These are phyloP conservation scores for Parafenestella ontariensis DNA, from an alignment of 2,329 filamentous ascomycete genomes.

Conservation along the genomic window DNA sequence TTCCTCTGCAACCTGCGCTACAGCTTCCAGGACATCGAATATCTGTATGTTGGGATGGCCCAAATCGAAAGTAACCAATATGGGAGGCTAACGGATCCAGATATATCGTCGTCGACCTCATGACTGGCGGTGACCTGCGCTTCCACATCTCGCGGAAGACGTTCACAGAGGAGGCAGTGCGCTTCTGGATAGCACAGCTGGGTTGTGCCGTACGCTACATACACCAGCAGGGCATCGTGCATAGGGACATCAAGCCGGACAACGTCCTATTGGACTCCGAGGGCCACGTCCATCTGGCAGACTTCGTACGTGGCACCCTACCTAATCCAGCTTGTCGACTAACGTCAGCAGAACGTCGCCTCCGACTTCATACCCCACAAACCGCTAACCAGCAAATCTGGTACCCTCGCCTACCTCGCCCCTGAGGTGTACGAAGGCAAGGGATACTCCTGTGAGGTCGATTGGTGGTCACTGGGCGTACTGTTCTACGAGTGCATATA, in stretches of 20 bases:
- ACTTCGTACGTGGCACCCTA: conserved; percentile 74
- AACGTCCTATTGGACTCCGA: conserved; percentile 52
- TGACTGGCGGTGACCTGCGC: conserved; percentile 95
- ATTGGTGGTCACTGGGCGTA: conserved; percentile 98
- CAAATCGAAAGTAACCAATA: neutral
- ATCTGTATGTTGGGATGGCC: conserved; percentile 72
- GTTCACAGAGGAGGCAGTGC: conserved; percentile 95
- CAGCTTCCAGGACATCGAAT: conserved; percentile 99
- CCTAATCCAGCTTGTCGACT: conserved; percentile 29
- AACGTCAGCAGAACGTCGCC: conserved; percentile 80
- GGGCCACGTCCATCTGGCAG: conserved; percentile 89
- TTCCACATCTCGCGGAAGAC: conserved; percentile 98
- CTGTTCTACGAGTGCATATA: conserved; percentile 99
- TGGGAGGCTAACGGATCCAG: conserved; percentile 50
- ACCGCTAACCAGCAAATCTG: conserved; percentile 90
- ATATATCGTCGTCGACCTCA: conserved; percentile 94
- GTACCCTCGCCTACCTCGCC: conserved; percentile 92
- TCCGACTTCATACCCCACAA: conserved; percentile 88
- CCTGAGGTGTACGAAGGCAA: conserved; percentile 93
- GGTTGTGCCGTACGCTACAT: conserved; percentile 79
- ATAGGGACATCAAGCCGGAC: conserved; percentile 53
- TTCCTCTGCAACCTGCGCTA: conserved; percentile 99
- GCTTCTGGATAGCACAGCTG: conserved; percentile 95
- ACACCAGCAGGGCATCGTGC: conserved; percentile 52
- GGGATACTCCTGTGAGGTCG: conserved; percentile 87